Evolutionary conservation across 1,284 basidiomycete genomes (phyloP), one percentile per base, ranked within the genome.

Genomic region (Cutaneotrichosporon sp.): DNA sequence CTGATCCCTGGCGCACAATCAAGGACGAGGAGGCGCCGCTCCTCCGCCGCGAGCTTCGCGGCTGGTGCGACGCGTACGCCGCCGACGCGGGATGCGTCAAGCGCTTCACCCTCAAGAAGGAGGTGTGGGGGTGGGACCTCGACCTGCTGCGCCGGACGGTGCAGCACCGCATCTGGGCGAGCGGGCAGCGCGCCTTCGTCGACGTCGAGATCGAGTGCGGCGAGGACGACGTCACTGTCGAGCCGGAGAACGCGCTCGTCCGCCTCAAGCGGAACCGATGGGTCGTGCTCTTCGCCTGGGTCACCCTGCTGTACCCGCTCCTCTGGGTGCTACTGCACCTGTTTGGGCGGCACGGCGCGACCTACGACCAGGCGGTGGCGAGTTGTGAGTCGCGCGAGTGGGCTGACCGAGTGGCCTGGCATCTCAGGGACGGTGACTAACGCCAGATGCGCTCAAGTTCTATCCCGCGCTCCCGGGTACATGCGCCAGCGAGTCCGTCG

Each of bases 61-160:
- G 85, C 59, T 89, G 88, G 89, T 87, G 87, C 22, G 86, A 89
- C 68, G 84, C 86, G 56, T 89, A 87, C 69, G 87, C 86, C 56
- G 79, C 82, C 11, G 87, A 86, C 70, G 72, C 67, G 8, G 88
- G 85, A 61, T 68, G 81, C 22, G 77, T 90, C 60, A 89, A 89
- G 72, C 86, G 87, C 71, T 87, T 90, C 71, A 79, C 81, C 0
- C 85, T 88, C 63, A 76, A 81, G 43, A 88, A 88, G 81, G 84
- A 85, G 61, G 76, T 87, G 20, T 87, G 87, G 72, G 87, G 87
- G 7, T 91, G 89, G 89, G 84, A 89, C 71, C 78, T 86, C 29
- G 78, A 81, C 10, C 38, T 38, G 10, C 54, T 63, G 11, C 38
- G 50, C 7, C 29, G 45, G 67, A 85, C 86, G 34, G 82, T 87